Conservation (phyloP, 164 flowering plant genomes). For the Chimonanthus salicifolius region DNA sequence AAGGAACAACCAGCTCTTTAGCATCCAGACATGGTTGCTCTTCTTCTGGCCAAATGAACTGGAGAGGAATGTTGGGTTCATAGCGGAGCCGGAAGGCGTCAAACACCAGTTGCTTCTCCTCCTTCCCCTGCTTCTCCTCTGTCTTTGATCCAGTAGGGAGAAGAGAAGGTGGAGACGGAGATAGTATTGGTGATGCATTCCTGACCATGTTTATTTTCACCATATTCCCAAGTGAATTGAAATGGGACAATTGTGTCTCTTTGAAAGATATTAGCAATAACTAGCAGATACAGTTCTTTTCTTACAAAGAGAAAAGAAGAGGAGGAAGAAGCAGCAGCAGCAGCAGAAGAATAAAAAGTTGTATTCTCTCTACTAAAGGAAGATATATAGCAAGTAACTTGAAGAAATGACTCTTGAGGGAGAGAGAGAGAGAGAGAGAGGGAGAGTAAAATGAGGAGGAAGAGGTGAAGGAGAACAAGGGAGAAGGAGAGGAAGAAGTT, state of each 20-base stretch:
- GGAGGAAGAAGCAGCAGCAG: no score
- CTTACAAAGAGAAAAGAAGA: not conserved
- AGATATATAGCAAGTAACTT: no score
- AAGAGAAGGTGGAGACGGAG: not conserved
- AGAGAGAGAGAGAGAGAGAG: not conserved
- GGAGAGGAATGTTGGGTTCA: constrained; percentile 44
- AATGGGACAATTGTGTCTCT: not conserved
- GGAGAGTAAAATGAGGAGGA: not conserved
- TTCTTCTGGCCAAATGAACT: constrained; percentile 78
- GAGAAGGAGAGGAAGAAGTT: not conserved
- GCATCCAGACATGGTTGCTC: constrained; percentile 41
- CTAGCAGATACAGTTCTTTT: no score
- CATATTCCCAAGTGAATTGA: not conserved
- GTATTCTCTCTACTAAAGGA: no score
- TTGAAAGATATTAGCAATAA: no score
- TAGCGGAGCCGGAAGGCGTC: constrained; percentile 43
- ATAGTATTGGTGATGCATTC: not conserved
- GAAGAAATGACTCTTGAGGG: not conserved
- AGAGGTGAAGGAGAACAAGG: not conserved
- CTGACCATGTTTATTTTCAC: not conserved
- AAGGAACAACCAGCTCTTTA: constrained; percentile 49
- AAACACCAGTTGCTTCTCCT: constrained; percentile 29
- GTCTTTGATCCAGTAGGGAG: not conserved
- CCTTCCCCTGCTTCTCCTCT: no score
- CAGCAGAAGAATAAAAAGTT: no score